phyloP scores from a whole-genome alignment of 2,329 filamentous ascomycete species.

The Microsporum canis region DNA sequence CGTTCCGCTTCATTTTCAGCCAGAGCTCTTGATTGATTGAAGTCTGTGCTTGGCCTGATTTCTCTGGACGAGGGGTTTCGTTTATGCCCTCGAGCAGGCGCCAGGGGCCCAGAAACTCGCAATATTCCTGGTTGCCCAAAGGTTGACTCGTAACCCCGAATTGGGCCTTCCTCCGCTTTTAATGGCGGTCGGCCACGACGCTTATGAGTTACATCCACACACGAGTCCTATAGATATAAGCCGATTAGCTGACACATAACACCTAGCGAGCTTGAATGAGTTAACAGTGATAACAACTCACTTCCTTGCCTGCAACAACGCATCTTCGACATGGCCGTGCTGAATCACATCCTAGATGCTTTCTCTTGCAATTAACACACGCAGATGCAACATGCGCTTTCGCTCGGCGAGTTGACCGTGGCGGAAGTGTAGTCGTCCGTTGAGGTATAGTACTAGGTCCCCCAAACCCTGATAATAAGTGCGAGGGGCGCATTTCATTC shows the following conservation, averaged over 20 bases:
- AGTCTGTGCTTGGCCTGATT: slow-evolving; percentile 14
- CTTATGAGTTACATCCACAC: slow-evolving; percentile 28
- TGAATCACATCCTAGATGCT: slow-evolving; percentile 29
- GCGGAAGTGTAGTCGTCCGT: slow-evolving; percentile 13
- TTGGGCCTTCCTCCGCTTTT: slow-evolving; percentile 20
- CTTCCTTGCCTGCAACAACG: slow-evolving; percentile 29
- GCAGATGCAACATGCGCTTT: slow-evolving; percentile 31
- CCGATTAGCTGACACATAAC: neutral
- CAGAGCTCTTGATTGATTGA: slow-evolving; percentile 3
- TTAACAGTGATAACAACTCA: slow-evolving; percentile 13
- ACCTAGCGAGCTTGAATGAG: neutral
- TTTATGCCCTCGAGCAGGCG: slow-evolving; percentile 5
- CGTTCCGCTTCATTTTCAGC: slow-evolving; percentile 7
- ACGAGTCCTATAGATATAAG: slow-evolving; percentile 18
- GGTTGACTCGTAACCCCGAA: slow-evolving; percentile 12
- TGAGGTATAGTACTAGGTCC: slow-evolving; percentile 10
- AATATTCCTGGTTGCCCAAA: slow-evolving; percentile 10
- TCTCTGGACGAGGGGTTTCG: slow-evolving; percentile 11
- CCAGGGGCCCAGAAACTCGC: neutral
- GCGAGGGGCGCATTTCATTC: slow-evolving; percentile 7
- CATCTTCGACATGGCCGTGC: slow-evolving; percentile 27
- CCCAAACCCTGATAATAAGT: slow-evolving; percentile 11
- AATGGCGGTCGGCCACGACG: slow-evolving; percentile 25
- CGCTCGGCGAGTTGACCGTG: slow-evolving; percentile 24
- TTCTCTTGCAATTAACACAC: slow-evolving; percentile 31